Conservation (phyloP, 768 basidiomycete genomes). For the Termitomyces bulborhizus region DNA sequence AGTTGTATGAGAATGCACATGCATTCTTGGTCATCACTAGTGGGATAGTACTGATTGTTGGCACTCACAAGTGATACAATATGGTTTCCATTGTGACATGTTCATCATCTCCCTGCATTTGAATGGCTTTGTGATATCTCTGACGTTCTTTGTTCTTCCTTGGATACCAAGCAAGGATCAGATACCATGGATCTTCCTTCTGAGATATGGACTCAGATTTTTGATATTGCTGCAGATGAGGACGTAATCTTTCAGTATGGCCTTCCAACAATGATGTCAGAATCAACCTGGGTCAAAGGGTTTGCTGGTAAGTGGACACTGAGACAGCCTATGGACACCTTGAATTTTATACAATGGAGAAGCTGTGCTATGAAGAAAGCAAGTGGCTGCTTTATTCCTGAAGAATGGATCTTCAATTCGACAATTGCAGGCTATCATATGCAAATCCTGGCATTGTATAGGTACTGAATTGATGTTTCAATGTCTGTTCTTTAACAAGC, state of each 20-base stretch:
- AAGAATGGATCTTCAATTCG: not conserved
- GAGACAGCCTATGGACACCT: constrained; percentile 51
- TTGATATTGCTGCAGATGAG: constrained; percentile 66
- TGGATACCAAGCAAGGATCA: not conserved
- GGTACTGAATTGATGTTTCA: constrained; percentile 65
- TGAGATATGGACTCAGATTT: constrained; percentile 67
- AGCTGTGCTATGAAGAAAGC: constrained; percentile 69
- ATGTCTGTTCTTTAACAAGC: constrained; percentile 61
- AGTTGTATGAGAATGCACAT: no score
- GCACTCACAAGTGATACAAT: not conserved
- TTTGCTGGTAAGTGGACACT: constrained; percentile 47
- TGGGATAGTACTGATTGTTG: no score
- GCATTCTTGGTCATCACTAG: no score
- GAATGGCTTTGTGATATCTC: no score
- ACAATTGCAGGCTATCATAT: constrained; percentile 48
- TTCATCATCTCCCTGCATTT: not conserved
- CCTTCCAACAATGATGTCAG: constrained; percentile 56
- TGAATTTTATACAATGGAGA: constrained; percentile 50
- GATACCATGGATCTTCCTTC: constrained; percentile 42
- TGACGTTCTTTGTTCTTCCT: no score
- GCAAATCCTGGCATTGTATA: constrained; percentile 53
- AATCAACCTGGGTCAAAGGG: constrained; percentile 59
- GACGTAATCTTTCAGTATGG: constrained; percentile 59
- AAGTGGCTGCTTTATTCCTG: constrained; percentile 7
- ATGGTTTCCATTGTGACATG: not conserved